Evolutionary conservation across 495 filamentous ascomycete genomes (phyloP).

Genomic region (Annulohypoxylon moriforme): DNA sequence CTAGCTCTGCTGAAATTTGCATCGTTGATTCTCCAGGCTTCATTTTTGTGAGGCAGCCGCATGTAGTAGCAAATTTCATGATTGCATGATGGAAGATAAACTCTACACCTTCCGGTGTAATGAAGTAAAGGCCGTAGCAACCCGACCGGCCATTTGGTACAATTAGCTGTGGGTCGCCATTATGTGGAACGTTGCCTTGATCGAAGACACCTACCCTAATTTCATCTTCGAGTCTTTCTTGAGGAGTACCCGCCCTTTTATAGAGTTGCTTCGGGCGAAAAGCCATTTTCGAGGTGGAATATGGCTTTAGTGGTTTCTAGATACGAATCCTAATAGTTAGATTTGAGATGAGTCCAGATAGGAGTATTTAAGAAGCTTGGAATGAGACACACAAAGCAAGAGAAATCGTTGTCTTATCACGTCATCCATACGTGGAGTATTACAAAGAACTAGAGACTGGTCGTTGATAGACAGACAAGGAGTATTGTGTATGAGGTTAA

Average conservation of each 20-base stretch:
- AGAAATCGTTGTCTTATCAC: not conserved
- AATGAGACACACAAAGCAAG: not conserved
- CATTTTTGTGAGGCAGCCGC: slow-evolving; percentile 13
- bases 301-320: not conserved
- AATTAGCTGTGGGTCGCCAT: slow-evolving; percentile 21
- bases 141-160: slow-evolving; percentile 3
- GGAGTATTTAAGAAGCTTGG: not conserved
- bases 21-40: not conserved
- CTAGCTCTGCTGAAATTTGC: slow-evolving; percentile 10
- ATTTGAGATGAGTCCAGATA: not conserved
- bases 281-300: not conserved
- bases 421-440: not conserved
- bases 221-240: slow-evolving; percentile 13
- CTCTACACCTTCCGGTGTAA: not conserved
- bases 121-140: slow-evolving; percentile 22
- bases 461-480: not conserved
- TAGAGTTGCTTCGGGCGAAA: not conserved
- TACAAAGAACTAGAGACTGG: not conserved
- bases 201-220: slow-evolving; percentile 17
- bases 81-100: slow-evolving; percentile 32
- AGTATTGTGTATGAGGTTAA: not conserved
- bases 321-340: not conserved
- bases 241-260: not conserved
- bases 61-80: slow-evolving; percentile 8
- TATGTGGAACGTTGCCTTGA: not conserved